Evolutionary conservation across 345 rosid genomes (phyloP), one percentile per base, ranked within the genome.

Genomic region (Syzygium oleosum): DNA sequence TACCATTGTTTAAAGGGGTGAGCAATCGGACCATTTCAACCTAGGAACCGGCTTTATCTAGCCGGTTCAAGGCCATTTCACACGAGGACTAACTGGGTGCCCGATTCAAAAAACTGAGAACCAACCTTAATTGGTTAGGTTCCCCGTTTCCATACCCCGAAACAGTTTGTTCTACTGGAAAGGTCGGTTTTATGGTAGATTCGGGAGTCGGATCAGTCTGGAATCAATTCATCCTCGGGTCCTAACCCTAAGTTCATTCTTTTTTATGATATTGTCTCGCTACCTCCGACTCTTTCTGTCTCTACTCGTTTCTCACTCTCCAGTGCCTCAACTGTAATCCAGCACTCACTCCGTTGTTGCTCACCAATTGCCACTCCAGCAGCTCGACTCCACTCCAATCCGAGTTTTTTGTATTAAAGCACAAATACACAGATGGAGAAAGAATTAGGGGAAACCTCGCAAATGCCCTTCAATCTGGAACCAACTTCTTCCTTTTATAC

Each of bases 121-220:
- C 6, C 10, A 6, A 8, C 21, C 23, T 68, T 68, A 9, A 68
- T 3, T 1, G 7, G 23, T 68, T 31, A 2, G 5, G 6, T 7
- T 68, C 73, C 29, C 13, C 27, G 13, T 3, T 61, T n/a, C 34
- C 5, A 61, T 61, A 7, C 9, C 73, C 29, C 19, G 6, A 61
- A n/a, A 61, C 4, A 17, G 34, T n/a, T 7, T 3, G 16, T 13
- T n/a, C 38, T 61, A 13, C 34, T 5, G 5, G 34, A 8, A 8
- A 61, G 17, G 73, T 5, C 1, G 19, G 9, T 61, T 61, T 8
- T 61, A n/a, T 34, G 38, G 73, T 61, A n/a, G 73, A 61, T n/a
- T n/a, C 9, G 0, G 1, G 73, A 61, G 19, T 0, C 31, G 2
- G 17, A 3, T 34, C 1, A 1, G 1, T n/a, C n/a, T n/a, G 6